Conservation (phyloP, 1,284 basidiomycete genomes). For the Pyrrhoderma noxium region DNA sequence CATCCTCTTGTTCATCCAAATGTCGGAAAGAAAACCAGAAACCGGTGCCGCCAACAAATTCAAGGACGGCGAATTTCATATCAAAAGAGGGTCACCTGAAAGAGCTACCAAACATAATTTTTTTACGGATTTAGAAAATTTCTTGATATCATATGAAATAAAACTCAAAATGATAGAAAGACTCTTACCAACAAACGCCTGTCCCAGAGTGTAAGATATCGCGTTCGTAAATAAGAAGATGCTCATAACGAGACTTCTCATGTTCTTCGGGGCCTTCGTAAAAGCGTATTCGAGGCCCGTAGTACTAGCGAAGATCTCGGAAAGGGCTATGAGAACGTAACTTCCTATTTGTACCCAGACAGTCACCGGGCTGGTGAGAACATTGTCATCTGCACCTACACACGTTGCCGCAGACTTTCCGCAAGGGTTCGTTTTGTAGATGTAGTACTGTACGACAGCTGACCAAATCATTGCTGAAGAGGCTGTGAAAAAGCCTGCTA, state of each 20-base stretch:
- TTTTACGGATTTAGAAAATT: background rate
- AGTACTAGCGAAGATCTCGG: slow-evolving; percentile 80
- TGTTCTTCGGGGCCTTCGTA: slow-evolving; percentile 77
- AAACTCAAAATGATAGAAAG: background rate
- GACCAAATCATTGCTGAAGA: slow-evolving; percentile 40
- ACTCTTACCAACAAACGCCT: slow-evolving; percentile 41
- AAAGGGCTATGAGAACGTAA: slow-evolving; percentile 63
- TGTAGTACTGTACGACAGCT: slow-evolving; percentile 66
- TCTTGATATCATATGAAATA: too few relatives aligned
- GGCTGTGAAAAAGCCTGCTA: slow-evolving; percentile 34
- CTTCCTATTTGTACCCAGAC: slow-evolving; percentile 15
- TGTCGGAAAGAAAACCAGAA: slow-evolving; percentile 60
- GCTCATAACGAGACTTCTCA: slow-evolving; percentile 75
- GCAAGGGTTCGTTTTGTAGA: slow-evolving; percentile 68
- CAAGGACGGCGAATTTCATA: slow-evolving; percentile 42
- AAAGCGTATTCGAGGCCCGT: slow-evolving; percentile 84
- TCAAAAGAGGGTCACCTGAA: slow-evolving; percentile 43
- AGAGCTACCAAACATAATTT: background rate
- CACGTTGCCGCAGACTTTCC: slow-evolving; percentile 35
- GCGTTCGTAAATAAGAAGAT: slow-evolving; percentile 68
- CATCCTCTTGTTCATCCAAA: slow-evolving; percentile 56
- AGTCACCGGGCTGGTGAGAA: slow-evolving; percentile 7
- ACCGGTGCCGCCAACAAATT: slow-evolving; percentile 35
- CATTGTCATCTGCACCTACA: background rate
- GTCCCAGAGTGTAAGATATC: slow-evolving; percentile 53